Percentiles rank a stretch among this genome's conserved stretches.
Conservation (phyloP, 2,329 filamentous ascomycete genomes). For the Trichoderma cornu-damae region DNA sequence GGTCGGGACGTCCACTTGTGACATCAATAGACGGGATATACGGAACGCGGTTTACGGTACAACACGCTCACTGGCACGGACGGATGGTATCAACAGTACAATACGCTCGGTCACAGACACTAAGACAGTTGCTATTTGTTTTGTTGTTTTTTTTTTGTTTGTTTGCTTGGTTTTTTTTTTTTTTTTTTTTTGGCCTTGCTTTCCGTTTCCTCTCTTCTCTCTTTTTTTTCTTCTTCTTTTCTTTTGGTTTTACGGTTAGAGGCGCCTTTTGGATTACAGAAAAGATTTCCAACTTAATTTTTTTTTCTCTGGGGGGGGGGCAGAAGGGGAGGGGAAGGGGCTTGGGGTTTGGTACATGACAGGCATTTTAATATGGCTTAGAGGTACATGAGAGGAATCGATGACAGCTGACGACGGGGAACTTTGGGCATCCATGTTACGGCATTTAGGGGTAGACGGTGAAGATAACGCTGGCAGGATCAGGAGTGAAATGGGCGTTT, state of each 20-base stretch:
- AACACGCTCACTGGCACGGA: not conserved
- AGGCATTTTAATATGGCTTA: constrained; percentile 2
- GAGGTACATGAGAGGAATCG: constrained; percentile 2
- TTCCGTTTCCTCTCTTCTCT: not conserved
- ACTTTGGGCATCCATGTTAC: not conserved
- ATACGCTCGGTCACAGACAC: not conserved
- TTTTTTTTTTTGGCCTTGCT: not conserved
- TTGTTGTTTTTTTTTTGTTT: constrained; percentile 9
- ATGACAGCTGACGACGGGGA: not conserved
- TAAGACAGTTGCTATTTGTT: constrained; percentile 8
- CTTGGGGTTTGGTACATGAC: not conserved
- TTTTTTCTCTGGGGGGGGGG: no score
- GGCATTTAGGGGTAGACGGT: not conserved
- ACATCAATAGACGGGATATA: constrained; percentile 2
- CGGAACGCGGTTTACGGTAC: constrained; percentile 2
- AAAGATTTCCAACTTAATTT: constrained; percentile 10
- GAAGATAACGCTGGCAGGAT: not conserved
- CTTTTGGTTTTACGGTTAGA: constrained; percentile 11
- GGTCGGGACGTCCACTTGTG: not conserved
- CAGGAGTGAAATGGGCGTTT: constrained; percentile 2
- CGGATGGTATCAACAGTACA: constrained; percentile 13
- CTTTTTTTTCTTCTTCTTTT: not conserved
- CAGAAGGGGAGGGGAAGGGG: no score
- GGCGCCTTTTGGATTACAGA: constrained; percentile 17
- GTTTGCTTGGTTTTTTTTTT: not conserved